Evolutionary conservation across 202 grass and related monocot species (phyloP).

Genomic region (Cymbopogon flexuosus): DNA sequence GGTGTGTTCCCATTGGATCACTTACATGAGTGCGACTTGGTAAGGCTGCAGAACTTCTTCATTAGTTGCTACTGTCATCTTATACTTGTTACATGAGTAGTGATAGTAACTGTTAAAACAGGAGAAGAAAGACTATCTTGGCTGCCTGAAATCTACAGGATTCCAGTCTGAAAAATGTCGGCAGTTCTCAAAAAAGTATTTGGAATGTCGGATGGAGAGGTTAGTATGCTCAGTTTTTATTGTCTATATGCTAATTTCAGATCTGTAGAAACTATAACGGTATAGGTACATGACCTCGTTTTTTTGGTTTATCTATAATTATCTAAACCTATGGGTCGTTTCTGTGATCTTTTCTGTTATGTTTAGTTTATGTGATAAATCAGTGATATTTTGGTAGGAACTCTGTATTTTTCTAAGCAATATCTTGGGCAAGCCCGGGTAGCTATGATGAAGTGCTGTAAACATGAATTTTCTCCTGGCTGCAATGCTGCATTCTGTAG

Average conservation of each 20-base stretch:
- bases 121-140: constrained; percentile 92
- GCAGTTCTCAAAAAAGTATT: constrained; percentile 48
- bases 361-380: no score
- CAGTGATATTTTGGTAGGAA: no score
- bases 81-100: neutral
- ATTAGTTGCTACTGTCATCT: neutral
- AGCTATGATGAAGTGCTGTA: no score
- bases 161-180: constrained; percentile 63
- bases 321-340: neutral
- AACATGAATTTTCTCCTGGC: no score
- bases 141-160: constrained; percentile 68
- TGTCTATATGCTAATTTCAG: neutral
- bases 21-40: constrained; percentile 77
- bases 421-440: no score
- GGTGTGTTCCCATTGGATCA: constrained; percentile 91
- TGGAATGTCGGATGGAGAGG: constrained; percentile 60
- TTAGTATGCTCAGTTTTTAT: neutral
- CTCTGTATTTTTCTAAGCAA: no score
- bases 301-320: neutral
- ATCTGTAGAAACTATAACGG: neutral
- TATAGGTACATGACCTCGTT: neutral
- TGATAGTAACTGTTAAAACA: constrained; percentile 32
- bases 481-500: neutral
- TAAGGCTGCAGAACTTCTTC: constrained; percentile 27
- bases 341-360: no score